A percentile compares a stretch with the other conserved stretches of the same genome.
Conservation (phyloP, 2,329 filamentous ascomycete genomes). For the Capronia coronata region DNA sequence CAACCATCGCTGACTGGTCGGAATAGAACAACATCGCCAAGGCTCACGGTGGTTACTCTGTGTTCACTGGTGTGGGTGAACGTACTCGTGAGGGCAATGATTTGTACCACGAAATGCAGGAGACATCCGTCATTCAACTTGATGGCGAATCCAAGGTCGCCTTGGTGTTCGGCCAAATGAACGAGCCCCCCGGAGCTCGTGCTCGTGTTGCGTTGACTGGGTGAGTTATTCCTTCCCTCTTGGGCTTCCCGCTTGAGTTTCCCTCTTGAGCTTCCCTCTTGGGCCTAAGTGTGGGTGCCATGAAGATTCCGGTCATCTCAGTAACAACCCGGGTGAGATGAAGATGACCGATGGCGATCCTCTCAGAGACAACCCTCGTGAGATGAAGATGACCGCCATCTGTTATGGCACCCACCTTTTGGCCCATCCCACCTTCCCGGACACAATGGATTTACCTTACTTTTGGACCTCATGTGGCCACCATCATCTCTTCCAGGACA, state of each 20-base stretch:
- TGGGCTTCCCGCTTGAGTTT: constrained; percentile 47
- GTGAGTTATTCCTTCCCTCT: constrained; percentile 32
- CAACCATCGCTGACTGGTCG: constrained; percentile 17
- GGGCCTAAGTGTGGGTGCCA: no score
- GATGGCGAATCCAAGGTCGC: constrained; percentile 99
- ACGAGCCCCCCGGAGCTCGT: constrained; percentile 99
- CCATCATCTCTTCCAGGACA: no score
- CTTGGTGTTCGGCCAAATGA: constrained; percentile 99
- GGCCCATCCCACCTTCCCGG: no score
- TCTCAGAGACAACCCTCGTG: no score
- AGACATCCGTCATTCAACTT: constrained; percentile 98
- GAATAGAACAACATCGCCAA: constrained; percentile 97
- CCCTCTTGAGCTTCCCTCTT: constrained; percentile 7
- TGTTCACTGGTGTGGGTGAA: constrained; percentile 99
- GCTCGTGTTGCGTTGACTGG: constrained; percentile 94
- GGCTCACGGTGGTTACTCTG: constrained; percentile 99
- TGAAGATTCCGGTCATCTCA: no score
- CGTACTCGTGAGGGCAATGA: constrained; percentile 99
- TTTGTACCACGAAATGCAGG: constrained; percentile 99
- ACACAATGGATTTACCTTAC: no score
- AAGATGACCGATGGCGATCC: no score
- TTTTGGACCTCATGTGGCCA: background rate
- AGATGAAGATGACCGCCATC: no score
- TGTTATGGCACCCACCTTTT: no score
- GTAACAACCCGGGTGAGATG: no score